Evolutionary conservation across 139 green algal species (phyloP).

Genomic region (Auxenochlorella protothecoides): DNA sequence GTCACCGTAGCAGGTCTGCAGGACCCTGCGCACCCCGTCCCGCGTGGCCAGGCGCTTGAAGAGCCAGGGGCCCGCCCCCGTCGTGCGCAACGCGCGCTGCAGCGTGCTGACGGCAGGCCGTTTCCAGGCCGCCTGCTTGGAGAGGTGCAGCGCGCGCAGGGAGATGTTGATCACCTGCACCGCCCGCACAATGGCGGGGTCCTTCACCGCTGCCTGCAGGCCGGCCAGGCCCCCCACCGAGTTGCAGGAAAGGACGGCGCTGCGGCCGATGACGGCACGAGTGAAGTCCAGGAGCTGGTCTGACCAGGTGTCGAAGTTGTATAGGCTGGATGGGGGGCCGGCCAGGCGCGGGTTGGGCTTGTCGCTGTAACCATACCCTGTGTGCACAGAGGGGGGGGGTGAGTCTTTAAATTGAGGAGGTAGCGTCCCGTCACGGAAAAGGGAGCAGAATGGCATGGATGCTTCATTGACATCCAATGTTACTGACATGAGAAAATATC

Average conservation of each 20-base stretch:
- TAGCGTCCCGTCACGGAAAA: too few relatives aligned
- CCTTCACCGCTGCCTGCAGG: slow-evolving; percentile 42
- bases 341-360: slow-evolving; percentile 62
- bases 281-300: slow-evolving; percentile 78
- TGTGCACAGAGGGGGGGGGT: not conserved
- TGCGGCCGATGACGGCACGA: slow-evolving; percentile 33
- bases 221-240: slow-evolving; percentile 58
- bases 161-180: slow-evolving; percentile 77
- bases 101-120: slow-evolving; percentile 58
- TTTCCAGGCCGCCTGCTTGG: slow-evolving; percentile 38
- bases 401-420: not conserved
- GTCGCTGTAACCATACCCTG: slow-evolving; percentile 35
- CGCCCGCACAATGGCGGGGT: slow-evolving; percentile 44
- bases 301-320: slow-evolving; percentile 60
- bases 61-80: slow-evolving; percentile 58
- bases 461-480: slow-evolving; percentile 13
- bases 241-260: slow-evolving; percentile 74
- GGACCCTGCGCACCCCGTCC: slow-evolving; percentile 67
- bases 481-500: slow-evolving; percentile 2
- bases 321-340: slow-evolving; percentile 43
- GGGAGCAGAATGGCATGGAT: too few relatives aligned
- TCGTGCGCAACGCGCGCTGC: slow-evolving; percentile 59
- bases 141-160: slow-evolving; percentile 53
- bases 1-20: slow-evolving; percentile 81
- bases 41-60: slow-evolving; percentile 61